Percentiles rank a stretch among this genome's conserved stretches.
These are phyloP conservation scores for Verbascum thapsus DNA, from an alignment of 257 asterid species.

Conservation along the genomic window DNA sequence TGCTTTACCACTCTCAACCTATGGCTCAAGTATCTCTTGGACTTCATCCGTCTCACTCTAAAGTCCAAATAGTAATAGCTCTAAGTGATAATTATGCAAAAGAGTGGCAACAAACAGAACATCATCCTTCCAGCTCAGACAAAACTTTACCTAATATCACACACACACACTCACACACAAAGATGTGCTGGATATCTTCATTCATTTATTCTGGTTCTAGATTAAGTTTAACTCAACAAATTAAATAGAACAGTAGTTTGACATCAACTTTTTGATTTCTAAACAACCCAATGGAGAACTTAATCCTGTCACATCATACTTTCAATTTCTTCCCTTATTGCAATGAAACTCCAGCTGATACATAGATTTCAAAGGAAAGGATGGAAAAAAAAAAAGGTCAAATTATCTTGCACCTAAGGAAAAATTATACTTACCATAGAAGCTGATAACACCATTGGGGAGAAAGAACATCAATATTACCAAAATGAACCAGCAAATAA, in stretches of 20 bases:
- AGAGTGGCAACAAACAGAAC: not conserved
- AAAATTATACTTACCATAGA: slow-evolving; percentile 65
- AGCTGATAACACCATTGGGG: slow-evolving; percentile 83
- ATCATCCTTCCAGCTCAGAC: not conserved
- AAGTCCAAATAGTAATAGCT: slow-evolving; percentile 2
- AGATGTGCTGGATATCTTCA: not conserved
- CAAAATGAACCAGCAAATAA: slow-evolving; percentile 84
- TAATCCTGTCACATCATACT: slow-evolving; percentile 1
- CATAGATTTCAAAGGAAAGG: not conserved
- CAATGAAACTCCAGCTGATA: not conserved
- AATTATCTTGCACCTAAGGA: slow-evolving; percentile 1
- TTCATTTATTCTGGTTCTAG: not conserved
- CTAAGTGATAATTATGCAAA: not conserved
- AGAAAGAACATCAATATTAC: slow-evolving; percentile 88
- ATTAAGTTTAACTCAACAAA: slow-evolving; percentile 3
- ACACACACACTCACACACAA: not conserved
- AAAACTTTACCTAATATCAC: not conserved
- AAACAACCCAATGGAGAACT: not conserved
- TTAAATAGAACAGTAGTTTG: slow-evolving; percentile 3
- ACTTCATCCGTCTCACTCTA: not conserved
- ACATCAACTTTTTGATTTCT: slow-evolving; percentile 10
- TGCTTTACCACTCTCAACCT: not conserved
- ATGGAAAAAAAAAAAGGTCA: slow-evolving; percentile 2
- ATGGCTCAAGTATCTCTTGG: not conserved
- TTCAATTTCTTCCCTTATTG: not conserved